These are phyloP conservation scores for Fusarium humuli DNA, from an alignment of 2,329 filamentous ascomycete species.

Conservation along the genomic window DNA sequence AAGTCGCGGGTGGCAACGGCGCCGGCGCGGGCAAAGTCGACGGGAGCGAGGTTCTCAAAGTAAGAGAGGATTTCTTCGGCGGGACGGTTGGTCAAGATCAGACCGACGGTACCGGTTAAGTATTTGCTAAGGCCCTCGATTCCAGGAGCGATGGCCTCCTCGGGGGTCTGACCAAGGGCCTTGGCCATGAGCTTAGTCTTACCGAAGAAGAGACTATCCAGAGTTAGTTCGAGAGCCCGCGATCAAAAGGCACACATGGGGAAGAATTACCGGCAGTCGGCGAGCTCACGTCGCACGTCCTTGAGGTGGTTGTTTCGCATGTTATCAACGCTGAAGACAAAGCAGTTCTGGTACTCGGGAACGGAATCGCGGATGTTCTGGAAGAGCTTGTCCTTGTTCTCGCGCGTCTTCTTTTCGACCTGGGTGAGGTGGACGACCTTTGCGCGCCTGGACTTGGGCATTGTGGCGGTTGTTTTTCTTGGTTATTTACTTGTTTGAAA, in stretches of 20 bases:
- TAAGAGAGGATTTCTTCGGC: slow-evolving; percentile 75
- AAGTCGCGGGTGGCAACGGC: slow-evolving; percentile 79
- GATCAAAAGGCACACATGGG: neutral
- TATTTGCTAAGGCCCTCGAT: slow-evolving; percentile 76
- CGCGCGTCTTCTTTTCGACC: slow-evolving; percentile 91
- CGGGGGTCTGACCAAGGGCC: slow-evolving; percentile 82
- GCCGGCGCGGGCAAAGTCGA: slow-evolving; percentile 93
- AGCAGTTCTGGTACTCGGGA: slow-evolving; percentile 88
- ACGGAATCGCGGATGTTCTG: slow-evolving; percentile 87
- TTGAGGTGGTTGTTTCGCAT: slow-evolving; percentile 98
- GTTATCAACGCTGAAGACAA: slow-evolving; percentile 94
- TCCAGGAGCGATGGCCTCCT: slow-evolving; percentile 84
- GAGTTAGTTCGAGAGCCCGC: slow-evolving; percentile 9
- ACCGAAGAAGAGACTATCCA: slow-evolving; percentile 88
- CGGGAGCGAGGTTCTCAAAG: slow-evolving; percentile 77
- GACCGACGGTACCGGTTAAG: slow-evolving; percentile 85
- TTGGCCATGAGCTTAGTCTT: slow-evolving; percentile 99
- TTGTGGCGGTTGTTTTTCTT: slow-evolving; percentile 56
- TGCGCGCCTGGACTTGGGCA: slow-evolving; percentile 97
- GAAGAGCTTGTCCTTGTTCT: slow-evolving; percentile 91
- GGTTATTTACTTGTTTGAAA: neutral
- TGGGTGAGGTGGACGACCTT: slow-evolving; percentile 91
- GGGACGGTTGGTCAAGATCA: slow-evolving; percentile 87
- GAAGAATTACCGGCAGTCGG: slow-evolving; percentile 78
- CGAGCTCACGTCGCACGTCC: slow-evolving; percentile 85